Percentiles rank a stretch among this genome's conserved stretches.
Conservation (phyloP, 2,329 filamentous ascomycete species). For the Alternaria triticina region DNA sequence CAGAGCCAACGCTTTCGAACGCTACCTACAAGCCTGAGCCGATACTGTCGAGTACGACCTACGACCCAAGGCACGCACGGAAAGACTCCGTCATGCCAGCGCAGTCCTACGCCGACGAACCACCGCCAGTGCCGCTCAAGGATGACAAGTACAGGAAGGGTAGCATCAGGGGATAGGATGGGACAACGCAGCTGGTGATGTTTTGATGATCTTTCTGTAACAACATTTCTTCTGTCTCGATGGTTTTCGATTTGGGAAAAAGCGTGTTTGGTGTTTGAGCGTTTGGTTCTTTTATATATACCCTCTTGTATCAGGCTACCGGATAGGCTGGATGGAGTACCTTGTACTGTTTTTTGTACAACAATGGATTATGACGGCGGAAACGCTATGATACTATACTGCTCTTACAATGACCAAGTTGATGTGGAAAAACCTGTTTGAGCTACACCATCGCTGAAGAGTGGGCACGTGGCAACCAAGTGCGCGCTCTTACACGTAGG, state of each 20-base stretch:
- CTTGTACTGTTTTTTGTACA: neutral
- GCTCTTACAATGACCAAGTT: neutral
- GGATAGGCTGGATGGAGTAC: neutral
- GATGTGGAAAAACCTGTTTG: neutral
- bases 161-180: slow-evolving; percentile 2
- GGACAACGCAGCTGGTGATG: neutral
- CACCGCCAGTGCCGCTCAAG: slow-evolving; percentile 9
- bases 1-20: slow-evolving; percentile 5
- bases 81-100: slow-evolving; percentile 33
- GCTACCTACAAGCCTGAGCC: slow-evolving; percentile 16
- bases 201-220: neutral
- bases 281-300: neutral
- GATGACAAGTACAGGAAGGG: slow-evolving; percentile 15
- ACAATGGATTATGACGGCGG: neutral
- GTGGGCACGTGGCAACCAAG: too few relatives aligned
- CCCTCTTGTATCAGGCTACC: neutral
- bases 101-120: slow-evolving; percentile 5
- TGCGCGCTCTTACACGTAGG: too few relatives aligned
- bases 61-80: slow-evolving; percentile 15
- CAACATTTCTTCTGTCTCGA: neutral
- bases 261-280: neutral
- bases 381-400: neutral
- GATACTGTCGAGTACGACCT: slow-evolving; percentile 10
- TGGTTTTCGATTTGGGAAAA: neutral
- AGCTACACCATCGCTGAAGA: too few relatives aligned